phyloP scores from a whole-genome alignment of 139 green algal species.

The Chlamydomonas asymmetrica region DNA sequence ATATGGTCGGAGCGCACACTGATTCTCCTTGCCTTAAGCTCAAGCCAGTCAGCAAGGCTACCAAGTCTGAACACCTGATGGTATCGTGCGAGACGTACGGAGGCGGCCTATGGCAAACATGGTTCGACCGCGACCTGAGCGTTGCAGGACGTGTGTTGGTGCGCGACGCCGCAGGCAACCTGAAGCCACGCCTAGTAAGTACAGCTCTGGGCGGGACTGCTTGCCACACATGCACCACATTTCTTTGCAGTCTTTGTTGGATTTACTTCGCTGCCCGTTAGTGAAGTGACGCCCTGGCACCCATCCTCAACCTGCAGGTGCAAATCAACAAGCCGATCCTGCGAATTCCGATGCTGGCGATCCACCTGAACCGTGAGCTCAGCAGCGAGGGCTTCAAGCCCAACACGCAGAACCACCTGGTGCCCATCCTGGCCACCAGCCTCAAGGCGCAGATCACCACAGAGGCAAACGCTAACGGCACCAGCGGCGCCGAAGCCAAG shows the following conservation, averaged over 20 bases:
- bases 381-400: conserved; percentile 85
- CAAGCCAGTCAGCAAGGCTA: conserved; percentile 10
- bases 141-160: conserved; percentile 65
- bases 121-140: conserved; percentile 95
- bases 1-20: conserved; percentile 93
- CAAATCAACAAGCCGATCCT: conserved; percentile 80
- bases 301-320: conserved; percentile 34
- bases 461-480: no score
- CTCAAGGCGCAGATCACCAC: conserved; percentile 38
- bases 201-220: no score
- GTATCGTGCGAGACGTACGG: conserved; percentile 93
- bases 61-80: conserved; percentile 14
- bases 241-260: conserved; percentile 4
- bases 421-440: conserved; percentile 12
- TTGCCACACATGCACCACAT: no score
- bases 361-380: conserved; percentile 69
- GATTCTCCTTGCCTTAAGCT: conserved; percentile 54
- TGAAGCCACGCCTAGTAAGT: conserved; percentile 2
- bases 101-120: conserved; percentile 94
- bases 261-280: no score
- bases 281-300: no score
- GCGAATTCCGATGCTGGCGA: conserved; percentile 67
- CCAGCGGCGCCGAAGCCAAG: conserved; percentile 1
- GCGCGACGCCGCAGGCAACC: neutral
- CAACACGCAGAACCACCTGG: conserved; percentile 61